Base-by-base conservation (phyloP, 441 rosid species). In the Manihot esculenta region DNA sequence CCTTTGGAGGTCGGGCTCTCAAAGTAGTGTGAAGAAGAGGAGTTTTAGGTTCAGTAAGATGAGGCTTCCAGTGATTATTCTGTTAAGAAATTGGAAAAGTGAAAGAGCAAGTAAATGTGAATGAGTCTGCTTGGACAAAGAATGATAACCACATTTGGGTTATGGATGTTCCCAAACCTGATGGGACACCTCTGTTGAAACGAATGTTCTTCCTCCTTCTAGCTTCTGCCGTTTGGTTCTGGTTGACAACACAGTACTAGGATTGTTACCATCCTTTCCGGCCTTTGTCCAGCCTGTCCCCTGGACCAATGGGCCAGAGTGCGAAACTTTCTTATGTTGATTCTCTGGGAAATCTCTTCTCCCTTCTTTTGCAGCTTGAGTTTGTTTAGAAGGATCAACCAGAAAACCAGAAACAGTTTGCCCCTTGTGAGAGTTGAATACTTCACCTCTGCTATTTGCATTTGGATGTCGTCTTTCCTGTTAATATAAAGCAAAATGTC, bases 251-350 rank as follows among this genome's bases (percentile, higher is more conserved):
- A n/a, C n/a, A 61, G 57, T 67, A 58, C 70, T 68, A 79, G 78
- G 69, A 68, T 81, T 76, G 63, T 79, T 82, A 26, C 68, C 76
- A 66, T 85, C 89, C 45, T 82, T 85, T n/a, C 82, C 84, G 35
- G 76, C 27, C 76, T 82, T 87, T 50, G 81, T 71, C 82, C 74
- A 80, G 67, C 80, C 76, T 35, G 74, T 51, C 23, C 82, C 80
- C 21, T 73, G 85, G 65, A 82, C 84, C 77, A 89, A 60, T 14
- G 99, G 97, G 62, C 97, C 99, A 4, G 99, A 90, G 75, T 82
- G 76, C 26, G 94, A 86, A 62, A 82, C 83, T 78, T 87, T 86
- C 74, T 64, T 81, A 12, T 66, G 73, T n/a, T 75, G 80, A 64
- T 80, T 72, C 54, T 83, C 87, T 26, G 23, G 21, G 47, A 73